These are phyloP conservation scores for Oropetium thomaeum DNA, from an alignment of 176 grass and related monocot genomes.

Conservation along the genomic window DNA sequence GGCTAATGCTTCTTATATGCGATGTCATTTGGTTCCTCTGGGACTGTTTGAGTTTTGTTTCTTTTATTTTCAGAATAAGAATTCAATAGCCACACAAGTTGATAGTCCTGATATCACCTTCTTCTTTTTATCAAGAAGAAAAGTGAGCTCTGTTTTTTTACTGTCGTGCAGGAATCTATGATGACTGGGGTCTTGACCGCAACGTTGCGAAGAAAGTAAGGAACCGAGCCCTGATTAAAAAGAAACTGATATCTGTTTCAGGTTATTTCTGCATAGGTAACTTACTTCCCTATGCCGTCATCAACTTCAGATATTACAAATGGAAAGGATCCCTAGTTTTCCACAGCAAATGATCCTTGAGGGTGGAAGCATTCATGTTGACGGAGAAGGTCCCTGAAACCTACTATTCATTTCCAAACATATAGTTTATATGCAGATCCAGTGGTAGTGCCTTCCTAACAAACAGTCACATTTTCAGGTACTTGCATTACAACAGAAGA, in stretches of 20 bases:
- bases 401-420: neutral
- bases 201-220: constrained; percentile 74
- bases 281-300: neutral
- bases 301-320: constrained; percentile 59
- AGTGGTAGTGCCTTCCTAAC: neutral
- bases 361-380: constrained; percentile 98
- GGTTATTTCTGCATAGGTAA: neutral
- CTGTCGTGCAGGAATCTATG: constrained; percentile 58
- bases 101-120: neutral
- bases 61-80: neutral
- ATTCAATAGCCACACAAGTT: neutral
- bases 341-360: constrained; percentile 80
- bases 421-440: neutral
- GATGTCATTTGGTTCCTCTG: neutral
- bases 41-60: neutral
- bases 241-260: constrained; percentile 8
- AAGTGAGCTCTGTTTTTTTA: neutral
- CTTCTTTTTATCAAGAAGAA: neutral
- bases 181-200: constrained; percentile 77
- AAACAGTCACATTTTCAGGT: constrained; percentile 46
- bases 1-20: neutral
- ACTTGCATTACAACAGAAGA: constrained; percentile 96
- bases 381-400: constrained; percentile 68
- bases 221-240: neutral
- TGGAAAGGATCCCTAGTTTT: constrained; percentile 69